Evolutionary conservation across 176 grass and related monocot species (phyloP), one percentile per base, ranked within the genome.

Genomic region (Raddia guianensis): DNA sequence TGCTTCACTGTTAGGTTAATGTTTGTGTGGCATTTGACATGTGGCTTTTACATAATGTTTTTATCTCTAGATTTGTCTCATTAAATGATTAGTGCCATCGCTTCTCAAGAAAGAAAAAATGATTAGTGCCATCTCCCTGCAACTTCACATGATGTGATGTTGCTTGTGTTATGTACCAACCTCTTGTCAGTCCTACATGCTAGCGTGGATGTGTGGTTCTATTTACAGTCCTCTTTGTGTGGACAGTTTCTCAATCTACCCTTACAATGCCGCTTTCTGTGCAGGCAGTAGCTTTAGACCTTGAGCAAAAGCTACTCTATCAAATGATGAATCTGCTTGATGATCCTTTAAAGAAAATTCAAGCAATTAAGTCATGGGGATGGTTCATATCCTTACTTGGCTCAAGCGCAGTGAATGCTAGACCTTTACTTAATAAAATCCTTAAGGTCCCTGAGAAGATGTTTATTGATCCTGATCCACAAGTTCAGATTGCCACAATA

Each of bases 321-420:
- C 34, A 19, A 63, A 89, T 97, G 94, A 59, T 72, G 75, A 72
- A 89, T 55, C 78, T 92, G 79, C 43, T 93, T 32, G 57, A 76
- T 84, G 94, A 94, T 82, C 63, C 87, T 82, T 72, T 9, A 12
- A 91, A 92, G 83, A 92, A 94, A 82, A 55, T 97, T 90, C 87
- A 86, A 72, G 83, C 73, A 66, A 80, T 94, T 19, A 89, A 89
- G 48, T 87, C 89, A 84, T 97, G 94, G 94, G 91, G 91, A 72
- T 97, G 94, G 91, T 90, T 89, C 55, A 77, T 94, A 66, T 86
- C 87, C 62, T 87, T 97, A 33, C 91, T 97, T 75, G 89, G 87
- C 64, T 65, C 79, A 49, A 42, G 80, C 80, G 82, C 50, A 69
- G 72, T 76, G 49, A 82, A 75, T 63, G 83, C 91, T 82, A 94